Base-by-base conservation (phyloP, 176 grass and related monocot species). In the Saccharum officinarum region DNA sequence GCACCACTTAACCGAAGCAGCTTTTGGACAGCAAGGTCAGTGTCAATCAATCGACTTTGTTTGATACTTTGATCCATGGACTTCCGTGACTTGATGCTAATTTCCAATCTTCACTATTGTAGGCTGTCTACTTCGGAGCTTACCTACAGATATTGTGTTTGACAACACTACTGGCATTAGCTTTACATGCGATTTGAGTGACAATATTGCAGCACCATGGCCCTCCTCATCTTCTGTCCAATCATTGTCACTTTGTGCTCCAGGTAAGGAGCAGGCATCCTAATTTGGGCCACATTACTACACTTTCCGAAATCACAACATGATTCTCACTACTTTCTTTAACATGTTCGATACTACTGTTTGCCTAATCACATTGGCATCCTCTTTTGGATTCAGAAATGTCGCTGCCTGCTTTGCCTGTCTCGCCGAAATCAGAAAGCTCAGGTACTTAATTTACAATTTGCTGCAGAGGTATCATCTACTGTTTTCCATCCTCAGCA, bases 191-290 rank as follows among this genome's bases (percentile, higher is more conserved):
- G 96, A 98, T 78, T 94, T 98, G 79, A 98, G 93, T 40, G 96
- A 98, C 31, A 98, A 98, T 81, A 98, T 98, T 81, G 93, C 89
- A 76, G 96, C 96, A 47, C 96, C 96, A 77, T 98, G 96, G 96
- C 96, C 96, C 42, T 95, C 95, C 11, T 98, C 96, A 1, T 98
- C 96, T 5, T 94, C 96, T 75, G 77, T 95, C 78, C 94, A 94
- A 63, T 98, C 96, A 40, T 93, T 98, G 70, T 95, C 93, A 18
- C 90, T 95, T 79, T 98, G 96, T 79, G 96, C 96, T 85, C 96
- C 96, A 84, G 96, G 96, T 95, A 50, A 78, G 89, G 18, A 54
- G 26, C 9, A 40, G 6, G 44, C 13, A 3, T 42, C 28, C 76
- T 75, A 47, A 72, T 71, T 59, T 69, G 17, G 66, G 23, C 73